These are phyloP conservation scores for Rhynchosporium agropyri DNA, from an alignment of 2,329 filamentous ascomycete genomes.

Conservation along the genomic window DNA sequence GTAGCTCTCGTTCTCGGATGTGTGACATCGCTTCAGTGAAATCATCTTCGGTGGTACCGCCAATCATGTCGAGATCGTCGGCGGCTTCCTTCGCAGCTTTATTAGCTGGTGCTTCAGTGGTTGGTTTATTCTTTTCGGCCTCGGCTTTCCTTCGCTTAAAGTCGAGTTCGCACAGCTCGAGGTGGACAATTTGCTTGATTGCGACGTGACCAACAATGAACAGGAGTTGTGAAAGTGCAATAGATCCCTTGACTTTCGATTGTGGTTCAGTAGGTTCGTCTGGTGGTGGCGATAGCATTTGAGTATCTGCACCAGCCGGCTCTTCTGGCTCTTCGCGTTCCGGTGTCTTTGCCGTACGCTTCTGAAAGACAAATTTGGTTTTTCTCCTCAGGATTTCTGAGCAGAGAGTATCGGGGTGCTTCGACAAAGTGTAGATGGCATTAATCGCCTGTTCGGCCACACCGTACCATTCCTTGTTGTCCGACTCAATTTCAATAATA, in stretches of 20 bases:
- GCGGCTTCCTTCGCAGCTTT: constrained; percentile 67
- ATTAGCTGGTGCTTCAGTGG: constrained; percentile 49
- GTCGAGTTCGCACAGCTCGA: constrained; percentile 95
- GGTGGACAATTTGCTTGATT: constrained; percentile 97
- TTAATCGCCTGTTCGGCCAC: constrained; percentile 95
- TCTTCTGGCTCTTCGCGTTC: constrained; percentile 41
- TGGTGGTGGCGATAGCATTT: constrained; percentile 37
- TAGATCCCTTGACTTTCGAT: constrained; percentile 66
- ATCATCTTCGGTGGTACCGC: constrained; percentile 92
- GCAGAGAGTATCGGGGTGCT: constrained; percentile 90
- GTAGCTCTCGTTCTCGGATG: constrained; percentile 80
- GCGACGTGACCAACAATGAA: constrained; percentile 96
- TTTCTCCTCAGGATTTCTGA: constrained; percentile 88
- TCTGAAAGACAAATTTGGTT: constrained; percentile 75
- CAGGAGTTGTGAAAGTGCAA: constrained; percentile 83
- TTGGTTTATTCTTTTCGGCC: constrained; percentile 69
- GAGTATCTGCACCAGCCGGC: constrained; percentile 35
- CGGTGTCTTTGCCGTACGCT: constrained; percentile 38
- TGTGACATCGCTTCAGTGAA: constrained; percentile 86
- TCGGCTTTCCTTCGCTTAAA: constrained; percentile 96
- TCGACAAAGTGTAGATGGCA: constrained; percentile 91
- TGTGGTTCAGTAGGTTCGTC: constrained; percentile 38
- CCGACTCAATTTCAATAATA: constrained; percentile 81
- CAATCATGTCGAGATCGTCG: constrained; percentile 94
- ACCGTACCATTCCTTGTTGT: constrained; percentile 95